Conservation (phyloP, 768 basidiomycete species). For the Scleroderma bovista region DNA sequence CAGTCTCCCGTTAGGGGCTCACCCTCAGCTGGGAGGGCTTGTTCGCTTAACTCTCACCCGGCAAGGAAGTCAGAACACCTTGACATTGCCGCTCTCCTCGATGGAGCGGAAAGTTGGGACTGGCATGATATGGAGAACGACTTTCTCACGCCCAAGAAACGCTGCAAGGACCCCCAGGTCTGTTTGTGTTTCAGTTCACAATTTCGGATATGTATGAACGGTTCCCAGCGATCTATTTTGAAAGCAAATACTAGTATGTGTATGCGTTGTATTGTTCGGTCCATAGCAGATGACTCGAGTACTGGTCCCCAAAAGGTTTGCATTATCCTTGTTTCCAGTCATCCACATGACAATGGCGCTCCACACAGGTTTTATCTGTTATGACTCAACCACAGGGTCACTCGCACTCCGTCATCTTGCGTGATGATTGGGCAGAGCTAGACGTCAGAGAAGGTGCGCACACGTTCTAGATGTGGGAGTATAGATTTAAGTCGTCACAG, state of each 20-base stretch:
- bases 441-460: conserved; percentile 54
- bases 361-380: conserved; percentile 46
- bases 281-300: conserved; percentile 34
- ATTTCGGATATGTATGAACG: too few species aligned
- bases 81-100: conserved; percentile 45
- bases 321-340: background rate
- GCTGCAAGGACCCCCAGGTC: conserved; percentile 16
- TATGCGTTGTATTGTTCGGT: conserved; percentile 53
- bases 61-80: conserved; percentile 24
- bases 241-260: conserved; percentile 30
- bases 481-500: conserved; percentile 32
- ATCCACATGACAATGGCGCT: background rate
- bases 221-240: background rate
- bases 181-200: background rate
- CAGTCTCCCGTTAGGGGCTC: conserved; percentile 16
- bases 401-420: conserved; percentile 49
- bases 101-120: conserved; percentile 68
- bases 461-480: background rate
- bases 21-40: conserved; percentile 6
- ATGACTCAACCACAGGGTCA: conserved; percentile 36
- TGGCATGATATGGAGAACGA: conserved; percentile 53
- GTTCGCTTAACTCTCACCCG: conserved; percentile 6
- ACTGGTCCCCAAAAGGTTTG: conserved; percentile 14
- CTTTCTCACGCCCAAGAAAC: conserved; percentile 44
- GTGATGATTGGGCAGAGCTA: conserved; percentile 73